A percentile compares a stretch with the other conserved stretches of the same genome.
Conservation (phyloP, 2,329 filamentous ascomycete species). For the Pseudofabraea citricarpa region DNA sequence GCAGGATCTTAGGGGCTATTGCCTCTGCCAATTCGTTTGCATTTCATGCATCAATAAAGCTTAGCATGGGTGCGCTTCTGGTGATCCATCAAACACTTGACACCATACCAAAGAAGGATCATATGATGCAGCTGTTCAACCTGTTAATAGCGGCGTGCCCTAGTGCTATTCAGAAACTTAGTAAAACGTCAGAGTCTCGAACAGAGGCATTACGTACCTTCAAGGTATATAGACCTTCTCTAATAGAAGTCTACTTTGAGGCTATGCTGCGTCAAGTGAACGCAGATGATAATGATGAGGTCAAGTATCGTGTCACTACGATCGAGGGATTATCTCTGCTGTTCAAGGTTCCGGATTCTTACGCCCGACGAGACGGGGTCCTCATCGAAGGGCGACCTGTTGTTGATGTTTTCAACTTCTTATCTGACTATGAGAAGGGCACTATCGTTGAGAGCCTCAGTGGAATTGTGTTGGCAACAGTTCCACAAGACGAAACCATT, state of each 20-base stretch:
- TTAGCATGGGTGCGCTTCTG: conserved; percentile 15
- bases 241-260: conserved; percentile 20
- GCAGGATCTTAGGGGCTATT: conserved; percentile 18
- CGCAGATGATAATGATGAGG: conserved; percentile 10
- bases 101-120: conserved; percentile 16
- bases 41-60: conserved; percentile 15
- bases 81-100: conserved; percentile 15
- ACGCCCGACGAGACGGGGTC: not conserved
- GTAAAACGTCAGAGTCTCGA: not conserved
- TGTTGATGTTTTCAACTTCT: conserved; percentile 3
- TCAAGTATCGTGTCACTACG: conserved; percentile 13
- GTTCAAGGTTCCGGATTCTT: conserved; percentile 15
- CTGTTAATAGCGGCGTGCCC: conserved; percentile 11
- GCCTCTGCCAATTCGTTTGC: conserved; percentile 15
- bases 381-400: not conserved
- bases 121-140: conserved; percentile 23
- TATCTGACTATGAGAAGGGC: conserved; percentile 16
- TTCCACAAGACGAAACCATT: conserved; percentile 10
- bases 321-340: conserved; percentile 21
- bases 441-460: conserved; percentile 21
- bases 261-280: conserved; percentile 8
- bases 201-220: conserved; percentile 7
- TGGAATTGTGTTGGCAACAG: conserved; percentile 10
- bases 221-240: conserved; percentile 5
- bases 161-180: not conserved